Base-by-base conservation (phyloP, 2,329 filamentous ascomycete genomes). In the Neopestalotiopsis rosae region DNA sequence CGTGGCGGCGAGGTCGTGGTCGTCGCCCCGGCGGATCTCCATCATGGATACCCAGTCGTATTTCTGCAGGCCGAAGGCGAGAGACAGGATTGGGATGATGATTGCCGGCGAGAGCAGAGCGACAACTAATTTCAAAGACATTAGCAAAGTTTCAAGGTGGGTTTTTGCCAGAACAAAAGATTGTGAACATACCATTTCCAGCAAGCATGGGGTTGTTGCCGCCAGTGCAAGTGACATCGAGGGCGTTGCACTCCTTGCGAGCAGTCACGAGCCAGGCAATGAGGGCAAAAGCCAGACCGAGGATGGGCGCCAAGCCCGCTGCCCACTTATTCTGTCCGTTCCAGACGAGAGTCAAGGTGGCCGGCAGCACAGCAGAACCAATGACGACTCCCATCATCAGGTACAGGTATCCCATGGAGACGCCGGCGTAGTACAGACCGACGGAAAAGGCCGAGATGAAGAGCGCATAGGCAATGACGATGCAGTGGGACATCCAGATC, bases 321-420 rank as follows among this genome's bases (percentile, higher is more conserved):
- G 93, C 92, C 78, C 89, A 89, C 84, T 89, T 90, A 76, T 93
- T 94, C 79, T 97, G 94, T 1, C 91, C 89, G 64, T 88, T 88
- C 94, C 94, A 97, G 69, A 94, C 85, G 0, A 97, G 86, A 0
- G 94, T 93, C 71, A 97, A 83, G 0, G 93, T 91, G 0, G 94
- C 93, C 0, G 95, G 94, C 13, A 97, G 86, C 3, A 97, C 94
- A 3, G 94, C 94, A 0, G 92, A 89, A 0, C 91, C 94, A 76
- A 97, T 96, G 75, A 97, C 93, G 65, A 94, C 92, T 7, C 94
- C 95, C 94, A 97, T 97, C 77, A 97, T 88, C 1, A 97, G 84
- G 76, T 97, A 97, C 3, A 97, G 85, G 75, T 95, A 97, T 12
- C 94, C 94, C 93, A 97, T 96, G 12, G 89, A 91, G 70, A 97